Evolutionary conservation across 2,329 filamentous ascomycete species (phyloP).

Genomic region (Beauveria varroae): DNA sequence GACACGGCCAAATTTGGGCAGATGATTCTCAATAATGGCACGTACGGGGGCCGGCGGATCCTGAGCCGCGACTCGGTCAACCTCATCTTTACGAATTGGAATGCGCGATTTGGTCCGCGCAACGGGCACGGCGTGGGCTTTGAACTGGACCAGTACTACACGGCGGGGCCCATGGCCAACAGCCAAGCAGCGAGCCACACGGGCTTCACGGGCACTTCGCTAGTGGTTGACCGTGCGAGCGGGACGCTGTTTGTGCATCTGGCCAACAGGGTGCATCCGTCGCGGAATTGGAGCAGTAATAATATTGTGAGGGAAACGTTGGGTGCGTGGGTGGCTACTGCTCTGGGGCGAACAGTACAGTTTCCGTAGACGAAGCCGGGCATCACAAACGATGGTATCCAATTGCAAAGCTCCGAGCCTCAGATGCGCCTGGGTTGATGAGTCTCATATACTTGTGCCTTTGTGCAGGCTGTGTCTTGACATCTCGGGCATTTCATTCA

Average conservation of each 20-base stretch:
- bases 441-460: too few species aligned
- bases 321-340: constrained; percentile 15
- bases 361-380: constrained; percentile 7
- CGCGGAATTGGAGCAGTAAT: constrained; percentile 24
- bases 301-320: constrained; percentile 18
- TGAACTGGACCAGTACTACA: constrained; percentile 25
- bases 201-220: constrained; percentile 19
- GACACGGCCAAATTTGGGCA: constrained; percentile 26
- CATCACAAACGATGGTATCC: background rate
- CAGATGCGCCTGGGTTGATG: too few species aligned
- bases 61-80: constrained; percentile 22
- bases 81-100: constrained; percentile 27
- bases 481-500: background rate
- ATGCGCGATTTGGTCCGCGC: constrained; percentile 19
- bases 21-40: constrained; percentile 31
- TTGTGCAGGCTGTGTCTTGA: background rate
- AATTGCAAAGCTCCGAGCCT: too few species aligned
- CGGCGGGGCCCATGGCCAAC: constrained; percentile 22
- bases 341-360: constrained; percentile 13
- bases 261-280: constrained; percentile 18
- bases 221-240: constrained; percentile 18
- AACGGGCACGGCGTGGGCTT: constrained; percentile 24
- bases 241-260: constrained; percentile 17
- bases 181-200: constrained; percentile 18
- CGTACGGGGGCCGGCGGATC: constrained; percentile 22